Conservation (phyloP, 257 asterid species). For the Schizonepeta tenuifolia region DNA sequence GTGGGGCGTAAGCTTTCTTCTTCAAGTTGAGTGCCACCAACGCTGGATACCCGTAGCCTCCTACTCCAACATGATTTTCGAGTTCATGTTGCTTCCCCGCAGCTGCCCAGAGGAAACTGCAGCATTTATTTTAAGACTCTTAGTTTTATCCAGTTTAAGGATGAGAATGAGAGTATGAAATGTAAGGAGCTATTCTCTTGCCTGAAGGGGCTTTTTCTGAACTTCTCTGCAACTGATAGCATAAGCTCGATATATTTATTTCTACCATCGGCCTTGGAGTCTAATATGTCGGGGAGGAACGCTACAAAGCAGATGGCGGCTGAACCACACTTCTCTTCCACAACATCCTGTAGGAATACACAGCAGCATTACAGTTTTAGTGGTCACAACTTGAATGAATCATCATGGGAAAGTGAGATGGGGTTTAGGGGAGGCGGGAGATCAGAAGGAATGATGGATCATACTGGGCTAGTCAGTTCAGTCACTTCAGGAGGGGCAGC, state of each 20-base stretch:
- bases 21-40: conserved; percentile 81
- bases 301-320: conserved; percentile 92
- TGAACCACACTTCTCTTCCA: conserved; percentile 93
- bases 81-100: conserved; percentile 92
- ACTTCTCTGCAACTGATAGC: conserved; percentile 85
- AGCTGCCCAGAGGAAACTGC: conserved; percentile 92
- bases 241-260: conserved; percentile 72
- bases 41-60: conserved; percentile 98
- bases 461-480: conserved; percentile 85
- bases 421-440: too few relatives aligned
- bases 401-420: neutral
- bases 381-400: neutral
- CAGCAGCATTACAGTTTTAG: conserved; percentile 21
- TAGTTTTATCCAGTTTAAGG: conserved; percentile 10
- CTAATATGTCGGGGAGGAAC: conserved; percentile 94
- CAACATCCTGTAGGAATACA: conserved; percentile 55
- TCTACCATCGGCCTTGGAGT: conserved; percentile 92
- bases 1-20: conserved; percentile 84
- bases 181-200: conserved; percentile 34
- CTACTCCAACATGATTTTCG: conserved; percentile 85
- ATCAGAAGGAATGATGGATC: conserved; percentile 3
- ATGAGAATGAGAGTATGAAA: conserved; percentile 18
- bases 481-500: conserved; percentile 92
- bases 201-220: conserved; percentile 88
- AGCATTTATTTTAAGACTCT: conserved; percentile 15